Percentiles rank a stretch among this genome's conserved stretches.
Conservation (phyloP, 2,329 filamentous ascomycete genomes). For the Botryosphaeria dothidea region DNA sequence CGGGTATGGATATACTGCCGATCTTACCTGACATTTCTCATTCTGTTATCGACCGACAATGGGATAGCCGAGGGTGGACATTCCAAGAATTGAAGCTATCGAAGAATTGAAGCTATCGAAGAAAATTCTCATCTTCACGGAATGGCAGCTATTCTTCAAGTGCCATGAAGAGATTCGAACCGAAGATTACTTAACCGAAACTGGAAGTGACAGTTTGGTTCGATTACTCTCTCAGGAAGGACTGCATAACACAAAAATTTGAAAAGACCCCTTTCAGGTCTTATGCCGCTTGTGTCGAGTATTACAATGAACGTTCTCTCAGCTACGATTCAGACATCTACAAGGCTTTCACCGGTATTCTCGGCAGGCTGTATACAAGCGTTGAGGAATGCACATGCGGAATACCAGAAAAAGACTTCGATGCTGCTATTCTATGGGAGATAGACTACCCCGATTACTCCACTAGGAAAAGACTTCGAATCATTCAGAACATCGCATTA, state of each 20-base stretch:
- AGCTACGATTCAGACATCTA: not conserved
- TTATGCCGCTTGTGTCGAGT: too few species aligned
- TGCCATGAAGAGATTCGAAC: not conserved
- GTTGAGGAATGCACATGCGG: not conserved
- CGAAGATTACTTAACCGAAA: not conserved
- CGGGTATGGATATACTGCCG: not conserved
- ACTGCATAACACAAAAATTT: too few species aligned
- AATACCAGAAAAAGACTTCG: not conserved
- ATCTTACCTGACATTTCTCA: not conserved
- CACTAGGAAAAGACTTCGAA: not conserved
- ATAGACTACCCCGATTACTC: fast-evolving
- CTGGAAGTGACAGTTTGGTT: not conserved
- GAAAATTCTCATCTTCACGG: not conserved
- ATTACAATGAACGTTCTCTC: not conserved
- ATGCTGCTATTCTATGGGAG: not conserved
- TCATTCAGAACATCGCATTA: not conserved
- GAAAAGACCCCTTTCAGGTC: too few species aligned
- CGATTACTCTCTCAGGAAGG: not conserved
- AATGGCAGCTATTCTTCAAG: not conserved
- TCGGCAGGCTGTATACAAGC: not conserved
- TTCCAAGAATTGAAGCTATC: not conserved
- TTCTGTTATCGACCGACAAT: not conserved
- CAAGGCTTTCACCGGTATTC: constrained; percentile 2
- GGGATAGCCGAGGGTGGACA: not conserved
- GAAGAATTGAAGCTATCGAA: not conserved